Evolutionary conservation across 1,284 basidiomycete species (phyloP).

Genomic region (Tylopilus sp.): DNA sequence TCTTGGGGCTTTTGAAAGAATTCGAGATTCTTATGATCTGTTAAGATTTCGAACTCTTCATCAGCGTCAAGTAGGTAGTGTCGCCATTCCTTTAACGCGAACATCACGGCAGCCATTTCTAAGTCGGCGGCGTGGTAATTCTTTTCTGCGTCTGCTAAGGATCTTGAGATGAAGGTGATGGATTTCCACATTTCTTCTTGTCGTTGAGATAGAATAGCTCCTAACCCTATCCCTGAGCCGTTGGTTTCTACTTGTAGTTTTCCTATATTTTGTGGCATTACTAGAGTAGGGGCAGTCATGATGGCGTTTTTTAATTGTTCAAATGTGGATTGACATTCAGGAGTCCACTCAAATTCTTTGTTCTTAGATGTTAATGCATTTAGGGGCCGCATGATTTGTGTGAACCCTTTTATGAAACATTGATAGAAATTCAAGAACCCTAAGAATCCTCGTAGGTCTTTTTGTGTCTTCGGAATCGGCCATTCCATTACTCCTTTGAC

Average conservation of each 20-base stretch:
- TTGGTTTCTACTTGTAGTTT: neutral
- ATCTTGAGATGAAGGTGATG: neutral
- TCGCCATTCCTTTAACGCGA: no score
- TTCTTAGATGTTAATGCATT: neutral
- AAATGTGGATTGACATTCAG: neutral
- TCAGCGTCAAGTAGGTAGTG: no score
- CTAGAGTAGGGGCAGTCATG: neutral
- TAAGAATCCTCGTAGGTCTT: neutral
- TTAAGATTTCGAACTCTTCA: no score
- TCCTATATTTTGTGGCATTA: neutral
- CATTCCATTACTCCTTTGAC: neutral
- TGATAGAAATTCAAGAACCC: neutral
- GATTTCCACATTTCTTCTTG: neutral
- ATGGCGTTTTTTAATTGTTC: rapidly evolving
- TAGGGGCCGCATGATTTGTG: rapidly evolving
- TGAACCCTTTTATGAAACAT: neutral
- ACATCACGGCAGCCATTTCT: no score
- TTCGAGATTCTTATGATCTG: no score
- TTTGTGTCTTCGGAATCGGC: neutral
- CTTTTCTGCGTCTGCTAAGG: neutral
- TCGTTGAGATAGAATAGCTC: neutral
- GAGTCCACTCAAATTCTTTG: no score
- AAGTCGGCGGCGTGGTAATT: neutral
- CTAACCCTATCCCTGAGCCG: neutral
- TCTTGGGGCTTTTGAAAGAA: no score